These are phyloP conservation scores for Clitopilus passeckerianus DNA, from an alignment of 768 basidiomycete species.

Conservation along the genomic window DNA sequence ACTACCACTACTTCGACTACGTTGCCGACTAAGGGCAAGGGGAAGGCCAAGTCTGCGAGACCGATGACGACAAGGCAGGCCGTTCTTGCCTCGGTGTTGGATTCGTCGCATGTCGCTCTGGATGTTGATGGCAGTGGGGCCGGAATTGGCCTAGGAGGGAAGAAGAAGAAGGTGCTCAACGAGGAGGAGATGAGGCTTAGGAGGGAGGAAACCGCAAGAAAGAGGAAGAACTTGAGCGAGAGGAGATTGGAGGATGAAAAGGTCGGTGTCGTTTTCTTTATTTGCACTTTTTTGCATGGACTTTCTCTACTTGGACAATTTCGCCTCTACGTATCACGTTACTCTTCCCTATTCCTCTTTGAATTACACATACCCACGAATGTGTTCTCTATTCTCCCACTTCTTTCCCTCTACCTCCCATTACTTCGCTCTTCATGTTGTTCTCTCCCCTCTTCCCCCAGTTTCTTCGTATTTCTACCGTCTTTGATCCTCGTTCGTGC, in stretches of 20 bases:
- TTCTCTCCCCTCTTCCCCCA: background rate
- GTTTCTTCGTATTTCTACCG: background rate
- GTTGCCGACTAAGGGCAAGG: constrained; percentile 21
- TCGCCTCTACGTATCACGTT: too few species aligned
- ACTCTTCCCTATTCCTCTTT: background rate
- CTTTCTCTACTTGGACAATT: background rate
- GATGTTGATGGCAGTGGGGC: background rate
- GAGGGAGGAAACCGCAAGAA: constrained; percentile 77
- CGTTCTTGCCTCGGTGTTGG: constrained; percentile 64
- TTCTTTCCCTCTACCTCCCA: background rate
- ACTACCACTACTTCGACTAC: constrained; percentile 12
- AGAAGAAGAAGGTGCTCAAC: constrained; percentile 16
- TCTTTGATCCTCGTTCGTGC: background rate
- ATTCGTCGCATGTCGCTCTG: constrained; percentile 64
- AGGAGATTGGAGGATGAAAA: constrained; percentile 86
- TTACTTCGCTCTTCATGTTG: background rate
- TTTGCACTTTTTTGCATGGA: background rate
- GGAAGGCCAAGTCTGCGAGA: constrained; percentile 21
- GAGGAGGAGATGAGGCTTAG: constrained; percentile 27
- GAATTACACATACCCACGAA: too few species aligned
- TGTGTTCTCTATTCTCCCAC: background rate
- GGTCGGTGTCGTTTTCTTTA: constrained; percentile 27
- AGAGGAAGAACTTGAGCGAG: constrained; percentile 74
- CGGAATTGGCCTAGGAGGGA: constrained; percentile 6
- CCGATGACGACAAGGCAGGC: constrained; percentile 63